Evolutionary conservation across 1,139 yeast genomes (phyloP).

Genomic region (Diutina catenulata): DNA sequence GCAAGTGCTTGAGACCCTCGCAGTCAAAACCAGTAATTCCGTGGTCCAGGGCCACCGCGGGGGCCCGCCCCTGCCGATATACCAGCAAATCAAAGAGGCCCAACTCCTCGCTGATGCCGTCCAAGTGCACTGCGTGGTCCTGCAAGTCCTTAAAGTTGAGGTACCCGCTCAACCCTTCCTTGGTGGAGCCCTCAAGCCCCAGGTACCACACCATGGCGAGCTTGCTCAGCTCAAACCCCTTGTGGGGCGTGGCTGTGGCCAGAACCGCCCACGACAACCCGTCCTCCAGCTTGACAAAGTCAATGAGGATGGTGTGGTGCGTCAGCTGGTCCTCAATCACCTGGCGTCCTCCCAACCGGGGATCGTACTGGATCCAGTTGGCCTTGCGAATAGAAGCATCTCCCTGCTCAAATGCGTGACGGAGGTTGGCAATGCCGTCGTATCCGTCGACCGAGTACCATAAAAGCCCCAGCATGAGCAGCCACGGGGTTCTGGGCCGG

Average conservation of each 20-base stretch:
- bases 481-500: conserved; percentile 68
- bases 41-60: conserved; percentile 35
- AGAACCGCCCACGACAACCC: conserved; percentile 73
- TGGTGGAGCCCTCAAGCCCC: conserved; percentile 46
- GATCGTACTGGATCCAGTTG: conserved; percentile 83
- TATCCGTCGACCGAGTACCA: conserved; percentile 70
- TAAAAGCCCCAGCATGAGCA: conserved; percentile 72
- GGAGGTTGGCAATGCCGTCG: conserved; percentile 44
- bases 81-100: conserved; percentile 43
- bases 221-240: conserved; percentile 33
- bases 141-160: conserved; percentile 9
- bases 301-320: conserved; percentile 52
- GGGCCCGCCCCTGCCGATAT: conserved; percentile 37
- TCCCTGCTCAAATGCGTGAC: conserved; percentile 71
- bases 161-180: conserved; percentile 15
- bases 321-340: conserved; percentile 51
- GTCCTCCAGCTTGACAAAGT: conserved; percentile 63
- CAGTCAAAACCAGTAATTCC: conserved; percentile 19
- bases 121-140: conserved; percentile 25
- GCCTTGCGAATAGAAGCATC: conserved; percentile 57
- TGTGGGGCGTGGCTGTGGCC: conserved; percentile 49
- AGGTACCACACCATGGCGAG: conserved; percentile 71
- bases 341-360: conserved; percentile 79
- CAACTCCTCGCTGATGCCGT: conserved; percentile 45
- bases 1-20: conserved; percentile 40